Evolutionary conservation across 768 basidiomycete species (phyloP).

Genomic region (Daedaleopsis nitida): DNA sequence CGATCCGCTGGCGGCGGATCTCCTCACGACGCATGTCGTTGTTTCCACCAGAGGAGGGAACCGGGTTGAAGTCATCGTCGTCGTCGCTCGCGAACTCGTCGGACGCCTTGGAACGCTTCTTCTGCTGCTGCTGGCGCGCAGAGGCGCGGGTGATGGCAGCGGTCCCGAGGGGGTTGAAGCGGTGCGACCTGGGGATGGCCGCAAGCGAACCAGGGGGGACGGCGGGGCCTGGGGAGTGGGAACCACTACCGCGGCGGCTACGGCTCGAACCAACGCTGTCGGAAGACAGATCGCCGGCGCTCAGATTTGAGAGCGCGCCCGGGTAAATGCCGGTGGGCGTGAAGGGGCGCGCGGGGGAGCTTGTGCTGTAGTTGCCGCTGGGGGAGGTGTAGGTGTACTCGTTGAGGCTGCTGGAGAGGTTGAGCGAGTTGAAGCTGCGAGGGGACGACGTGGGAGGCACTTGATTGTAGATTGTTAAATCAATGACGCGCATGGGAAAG

Average conservation of each 20-base stretch:
- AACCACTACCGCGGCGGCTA: constrained; percentile 68
- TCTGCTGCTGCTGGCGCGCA: constrained; percentile 41
- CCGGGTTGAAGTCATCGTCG: constrained; percentile 72
- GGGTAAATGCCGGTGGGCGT: constrained; percentile 73
- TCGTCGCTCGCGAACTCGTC: constrained; percentile 73
- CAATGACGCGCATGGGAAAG: constrained; percentile 14
- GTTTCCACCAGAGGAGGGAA: constrained; percentile 40
- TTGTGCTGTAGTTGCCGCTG: constrained; percentile 53
- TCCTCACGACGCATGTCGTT: constrained; percentile 84
- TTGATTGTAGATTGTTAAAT: constrained; percentile 28
- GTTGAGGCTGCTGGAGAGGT: constrained; percentile 55
- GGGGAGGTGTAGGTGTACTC: constrained; percentile 60
- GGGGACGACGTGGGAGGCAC: constrained; percentile 59
- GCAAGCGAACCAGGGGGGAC: constrained; percentile 51
- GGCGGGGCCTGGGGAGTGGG: constrained; percentile 51
- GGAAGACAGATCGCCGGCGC: constrained; percentile 72
- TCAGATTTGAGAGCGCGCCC: constrained; percentile 71
- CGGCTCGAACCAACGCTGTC: constrained; percentile 67
- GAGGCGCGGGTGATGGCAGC: constrained; percentile 53
- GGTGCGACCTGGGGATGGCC: constrained; percentile 71
- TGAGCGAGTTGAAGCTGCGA: constrained; percentile 62
- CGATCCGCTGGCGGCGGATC: constrained; percentile 89
- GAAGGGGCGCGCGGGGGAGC: constrained; percentile 61
- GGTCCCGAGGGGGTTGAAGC: constrained; percentile 70
- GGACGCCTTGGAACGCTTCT: constrained; percentile 45